These are phyloP conservation scores for Cardamine chenopodiifolia DNA, from an alignment of 345 rosid species.

Conservation along the genomic window DNA sequence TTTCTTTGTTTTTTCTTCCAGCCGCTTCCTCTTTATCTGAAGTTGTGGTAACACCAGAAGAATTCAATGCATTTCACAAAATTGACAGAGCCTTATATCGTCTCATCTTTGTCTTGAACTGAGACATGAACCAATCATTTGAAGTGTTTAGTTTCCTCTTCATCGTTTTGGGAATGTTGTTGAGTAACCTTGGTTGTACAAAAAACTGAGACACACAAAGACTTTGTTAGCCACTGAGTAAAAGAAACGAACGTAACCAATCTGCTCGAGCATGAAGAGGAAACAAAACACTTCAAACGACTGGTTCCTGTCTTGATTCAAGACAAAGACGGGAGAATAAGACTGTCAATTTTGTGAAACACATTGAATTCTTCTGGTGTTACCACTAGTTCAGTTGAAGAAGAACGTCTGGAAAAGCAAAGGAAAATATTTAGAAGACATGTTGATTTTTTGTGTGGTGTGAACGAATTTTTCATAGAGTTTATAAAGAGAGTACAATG, in stretches of 20 bases:
- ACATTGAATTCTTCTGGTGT: constrained; percentile 45
- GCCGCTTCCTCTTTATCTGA: neutral
- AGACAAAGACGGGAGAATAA: constrained; percentile 48
- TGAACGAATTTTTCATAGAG: neutral
- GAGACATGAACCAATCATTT: constrained; percentile 50
- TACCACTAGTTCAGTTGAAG: neutral
- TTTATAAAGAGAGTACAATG: constrained; percentile 7
- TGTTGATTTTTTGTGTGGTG: neutral
- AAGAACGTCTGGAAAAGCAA: neutral
- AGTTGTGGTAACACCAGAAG: constrained; percentile 33
- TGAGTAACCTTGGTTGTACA: constrained; percentile 9
- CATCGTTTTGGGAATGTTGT: constrained; percentile 24
- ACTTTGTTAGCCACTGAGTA: constrained; percentile 55
- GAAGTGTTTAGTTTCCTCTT: constrained; percentile 54
- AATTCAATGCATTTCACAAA: constrained; percentile 53
- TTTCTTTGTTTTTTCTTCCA: neutral
- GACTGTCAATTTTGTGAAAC: constrained; percentile 61
- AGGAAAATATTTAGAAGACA: neutral
- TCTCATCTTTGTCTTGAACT: constrained; percentile 50
- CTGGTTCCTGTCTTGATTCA: constrained; percentile 48
- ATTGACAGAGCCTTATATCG: constrained; percentile 55
- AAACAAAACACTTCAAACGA: constrained; percentile 55
- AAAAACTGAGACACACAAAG: constrained; percentile 43
- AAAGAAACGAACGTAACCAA: constrained; percentile 17
- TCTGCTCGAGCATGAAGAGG: constrained; percentile 60